These are phyloP conservation scores for Dothistroma pini DNA, from an alignment of 2,329 filamentous ascomycete species.

Conservation along the genomic window DNA sequence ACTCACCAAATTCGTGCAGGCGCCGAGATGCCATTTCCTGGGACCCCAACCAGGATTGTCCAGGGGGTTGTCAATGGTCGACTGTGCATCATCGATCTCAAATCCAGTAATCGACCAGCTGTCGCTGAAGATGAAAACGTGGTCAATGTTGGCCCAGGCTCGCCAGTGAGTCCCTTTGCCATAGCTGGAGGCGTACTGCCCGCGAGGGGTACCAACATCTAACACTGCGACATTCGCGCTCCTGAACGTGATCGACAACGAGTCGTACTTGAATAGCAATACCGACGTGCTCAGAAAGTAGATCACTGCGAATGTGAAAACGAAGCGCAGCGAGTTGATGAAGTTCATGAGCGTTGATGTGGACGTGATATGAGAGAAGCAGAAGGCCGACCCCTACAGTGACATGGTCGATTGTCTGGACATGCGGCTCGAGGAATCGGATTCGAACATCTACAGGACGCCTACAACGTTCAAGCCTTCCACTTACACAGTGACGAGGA, in stretches of 20 bases:
- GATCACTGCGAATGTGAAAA: not conserved
- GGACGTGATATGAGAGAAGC: not conserved
- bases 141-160: conserved; percentile 42
- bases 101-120: conserved; percentile 61
- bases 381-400: not conserved
- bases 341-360: not conserved
- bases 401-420: no score
- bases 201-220: not conserved
- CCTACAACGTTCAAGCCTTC: not conserved
- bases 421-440: not conserved
- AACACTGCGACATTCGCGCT: not conserved
- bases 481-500: no score
- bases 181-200: not conserved
- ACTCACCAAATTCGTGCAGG: conserved; percentile 4
- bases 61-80: conserved; percentile 53
- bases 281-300: not conserved
- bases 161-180: not conserved
- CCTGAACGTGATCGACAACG: not conserved
- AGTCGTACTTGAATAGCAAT: not conserved
- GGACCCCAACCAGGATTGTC: conserved; percentile 53
- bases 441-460: not conserved
- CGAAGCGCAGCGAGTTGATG: not conserved
- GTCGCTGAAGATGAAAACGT: conserved; percentile 44
- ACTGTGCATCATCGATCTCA: conserved; percentile 49
- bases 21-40: conserved; percentile 2